Base-by-base conservation (phyloP, 208 protist genomes). In the Leishmania lainsoni region DNA sequence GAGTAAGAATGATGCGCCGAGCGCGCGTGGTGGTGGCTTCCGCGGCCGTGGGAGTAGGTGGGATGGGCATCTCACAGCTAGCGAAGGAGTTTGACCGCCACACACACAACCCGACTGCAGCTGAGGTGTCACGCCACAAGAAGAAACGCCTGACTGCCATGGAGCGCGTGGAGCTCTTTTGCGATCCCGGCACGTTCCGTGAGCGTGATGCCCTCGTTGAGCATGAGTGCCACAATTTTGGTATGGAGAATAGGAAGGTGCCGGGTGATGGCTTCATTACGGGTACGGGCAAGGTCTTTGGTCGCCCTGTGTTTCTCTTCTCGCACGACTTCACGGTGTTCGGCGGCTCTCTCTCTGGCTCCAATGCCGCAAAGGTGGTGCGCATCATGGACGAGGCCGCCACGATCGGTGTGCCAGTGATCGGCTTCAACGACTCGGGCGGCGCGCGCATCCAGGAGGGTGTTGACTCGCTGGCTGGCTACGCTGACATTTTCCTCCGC, bases 341-440 rank as follows among this genome's bases (percentile, higher is more conserved):
- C 54, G 98, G 98, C 72, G 98, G 98, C 39, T 95, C 91, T 10
- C 90, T 99, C 0, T 98, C 96, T 22, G 89, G 96, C 59, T 86
- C 93, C 0, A 98, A 99, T 76, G 98, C 98, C 2, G 80, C 93
- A 69, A 99, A 99, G 89, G 98, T 99, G 70, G 99, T 97, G 81
- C 99, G 99, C 80, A 90, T 99, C 66, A 99, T 99, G 98, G 98
- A 99, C 72, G 90, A 98, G 72, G 98, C 98, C 20, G 95, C 98
- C 87, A 81, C 89, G 58, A 92, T 99, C 6, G 98, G 98, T 75
- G 95, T 95, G 22, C 98, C 98, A 45, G 90, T 99, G 22, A 98
- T 99, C 75, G 98, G 98, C 76, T 91, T 99, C 72, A 99, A 99
- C 89, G 98, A 99, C 85, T 98, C 95, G 59, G 98, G 98, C 78